Percentiles rank a stretch among this genome's conserved stretches.
These are phyloP conservation scores for Scedosporium minutisporum DNA, from an alignment of 2,329 filamentous ascomycete genomes.

Conservation along the genomic window DNA sequence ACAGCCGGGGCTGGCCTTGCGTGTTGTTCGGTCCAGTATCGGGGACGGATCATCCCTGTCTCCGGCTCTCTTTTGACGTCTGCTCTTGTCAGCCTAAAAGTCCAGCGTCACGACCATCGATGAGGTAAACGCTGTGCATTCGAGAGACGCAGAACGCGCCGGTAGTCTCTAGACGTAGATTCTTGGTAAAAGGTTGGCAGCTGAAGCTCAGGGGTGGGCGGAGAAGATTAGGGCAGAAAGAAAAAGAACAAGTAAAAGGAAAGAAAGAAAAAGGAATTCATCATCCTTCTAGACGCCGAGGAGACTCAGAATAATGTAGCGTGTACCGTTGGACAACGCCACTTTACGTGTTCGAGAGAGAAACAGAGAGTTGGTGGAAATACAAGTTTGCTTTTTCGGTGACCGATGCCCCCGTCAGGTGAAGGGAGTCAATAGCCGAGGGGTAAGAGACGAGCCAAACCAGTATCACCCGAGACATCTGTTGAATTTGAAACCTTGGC, in stretches of 20 bases:
- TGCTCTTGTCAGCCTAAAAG: background rate
- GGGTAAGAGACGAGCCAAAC: too few species aligned
- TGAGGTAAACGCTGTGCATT: too few species aligned
- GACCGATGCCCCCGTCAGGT: too few species aligned
- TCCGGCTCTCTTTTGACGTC: background rate
- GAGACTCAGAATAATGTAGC: background rate
- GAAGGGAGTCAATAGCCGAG: too few species aligned
- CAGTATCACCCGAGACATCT: background rate
- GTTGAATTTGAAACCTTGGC: background rate
- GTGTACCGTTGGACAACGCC: background rate
- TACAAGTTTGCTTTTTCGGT: background rate
- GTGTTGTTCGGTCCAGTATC: background rate
- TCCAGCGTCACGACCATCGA: too few species aligned
- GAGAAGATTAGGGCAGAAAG: background rate
- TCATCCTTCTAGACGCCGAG: background rate
- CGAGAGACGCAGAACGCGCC: too few species aligned
- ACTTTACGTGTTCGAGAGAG: background rate
- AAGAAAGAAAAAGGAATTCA: background rate
- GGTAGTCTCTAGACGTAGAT: too few species aligned
- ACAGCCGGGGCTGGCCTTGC: too few species aligned
- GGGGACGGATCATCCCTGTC: background rate
- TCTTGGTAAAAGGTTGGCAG: too few species aligned
- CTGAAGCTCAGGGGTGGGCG: too few species aligned
- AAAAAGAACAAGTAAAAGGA: background rate
- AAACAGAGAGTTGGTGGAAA: too few species aligned